These are phyloP conservation scores for Lentinus tigrinus DNA, from an alignment of 768 basidiomycete genomes.

Conservation along the genomic window DNA sequence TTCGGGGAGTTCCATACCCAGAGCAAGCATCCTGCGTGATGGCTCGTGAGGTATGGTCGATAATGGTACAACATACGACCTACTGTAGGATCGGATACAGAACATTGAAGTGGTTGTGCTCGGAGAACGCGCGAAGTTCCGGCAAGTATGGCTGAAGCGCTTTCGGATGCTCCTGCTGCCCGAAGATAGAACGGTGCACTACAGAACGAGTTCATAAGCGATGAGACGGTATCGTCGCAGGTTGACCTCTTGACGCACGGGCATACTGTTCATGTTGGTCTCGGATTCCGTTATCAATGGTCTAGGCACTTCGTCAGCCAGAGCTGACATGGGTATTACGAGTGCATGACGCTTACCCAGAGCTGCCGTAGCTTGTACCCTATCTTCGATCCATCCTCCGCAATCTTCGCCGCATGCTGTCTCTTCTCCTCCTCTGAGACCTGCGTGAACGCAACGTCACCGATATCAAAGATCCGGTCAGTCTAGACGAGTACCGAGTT, in stretches of 20 bases:
- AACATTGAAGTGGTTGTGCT: constrained; percentile 30
- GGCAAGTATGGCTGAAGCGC: constrained; percentile 29
- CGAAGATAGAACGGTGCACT: constrained; percentile 34
- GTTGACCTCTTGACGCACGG: constrained; percentile 43
- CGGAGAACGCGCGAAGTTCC: constrained; percentile 28
- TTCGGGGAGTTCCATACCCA: constrained; percentile 45
- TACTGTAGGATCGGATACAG: constrained; percentile 29
- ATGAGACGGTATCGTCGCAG: too few species aligned
- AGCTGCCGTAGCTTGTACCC: constrained; percentile 56
- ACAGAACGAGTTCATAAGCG: neutral
- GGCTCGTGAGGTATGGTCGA: too few species aligned
- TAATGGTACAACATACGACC: constrained; percentile 30
- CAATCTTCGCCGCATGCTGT: constrained; percentile 27
- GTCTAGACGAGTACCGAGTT: constrained; percentile 34
- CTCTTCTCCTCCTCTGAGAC: constrained; percentile 34
- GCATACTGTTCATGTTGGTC: constrained; percentile 68
- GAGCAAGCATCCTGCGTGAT: constrained; percentile 40
- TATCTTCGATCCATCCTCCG: constrained; percentile 47
- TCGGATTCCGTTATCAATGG: constrained; percentile 57
- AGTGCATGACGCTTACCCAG: constrained; percentile 45
- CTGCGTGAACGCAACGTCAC: constrained; percentile 33
- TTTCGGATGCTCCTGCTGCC: constrained; percentile 26
- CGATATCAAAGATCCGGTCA: constrained; percentile 37
- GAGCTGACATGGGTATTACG: too few species aligned
- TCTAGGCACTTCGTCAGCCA: constrained; percentile 33